Conservation (phyloP, 306 rosid genomes). For the Medicago arabica region DNA sequence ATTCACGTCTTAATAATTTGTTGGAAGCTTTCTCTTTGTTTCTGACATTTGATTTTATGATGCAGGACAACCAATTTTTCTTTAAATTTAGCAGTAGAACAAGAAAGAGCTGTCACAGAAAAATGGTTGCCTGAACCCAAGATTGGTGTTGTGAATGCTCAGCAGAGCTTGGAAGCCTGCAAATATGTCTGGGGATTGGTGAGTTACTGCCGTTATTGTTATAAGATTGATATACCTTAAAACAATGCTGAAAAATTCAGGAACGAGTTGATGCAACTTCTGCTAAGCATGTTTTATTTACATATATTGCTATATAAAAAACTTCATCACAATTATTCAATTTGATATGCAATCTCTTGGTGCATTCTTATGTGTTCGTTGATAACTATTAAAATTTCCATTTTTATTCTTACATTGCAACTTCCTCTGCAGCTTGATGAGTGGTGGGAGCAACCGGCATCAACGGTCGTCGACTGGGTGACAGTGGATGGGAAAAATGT, state of each 20-base stretch:
- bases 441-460: constrained; percentile 99
- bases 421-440: constrained; percentile 82
- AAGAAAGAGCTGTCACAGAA: constrained; percentile 78
- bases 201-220: constrained; percentile 48
- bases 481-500: constrained; percentile 84
- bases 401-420: constrained; percentile 29
- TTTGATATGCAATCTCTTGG: too few relatives aligned
- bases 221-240: constrained; percentile 19
- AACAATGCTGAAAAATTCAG: not conserved
- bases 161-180: constrained; percentile 89
- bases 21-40: constrained; percentile 31
- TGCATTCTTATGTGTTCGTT: not conserved
- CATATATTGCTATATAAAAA: constrained; percentile 1
- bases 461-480: constrained; percentile 96
- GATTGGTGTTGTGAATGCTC: constrained; percentile 73
- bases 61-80: constrained; percentile 84
- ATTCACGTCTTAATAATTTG: constrained; percentile 23
- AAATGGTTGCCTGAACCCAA: constrained; percentile 96
- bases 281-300: too few relatives aligned
- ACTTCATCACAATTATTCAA: constrained; percentile 13
- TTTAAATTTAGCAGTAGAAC: constrained; percentile 83
- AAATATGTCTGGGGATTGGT: constrained; percentile 93
- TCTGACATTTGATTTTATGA: constrained; percentile 21
- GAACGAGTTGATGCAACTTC: not conserved
- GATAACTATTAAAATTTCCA: not conserved